Percentiles rank a stretch among this genome's conserved stretches.
Conservation (phyloP, 768 basidiomycete species). For the Suillus plorans region DNA sequence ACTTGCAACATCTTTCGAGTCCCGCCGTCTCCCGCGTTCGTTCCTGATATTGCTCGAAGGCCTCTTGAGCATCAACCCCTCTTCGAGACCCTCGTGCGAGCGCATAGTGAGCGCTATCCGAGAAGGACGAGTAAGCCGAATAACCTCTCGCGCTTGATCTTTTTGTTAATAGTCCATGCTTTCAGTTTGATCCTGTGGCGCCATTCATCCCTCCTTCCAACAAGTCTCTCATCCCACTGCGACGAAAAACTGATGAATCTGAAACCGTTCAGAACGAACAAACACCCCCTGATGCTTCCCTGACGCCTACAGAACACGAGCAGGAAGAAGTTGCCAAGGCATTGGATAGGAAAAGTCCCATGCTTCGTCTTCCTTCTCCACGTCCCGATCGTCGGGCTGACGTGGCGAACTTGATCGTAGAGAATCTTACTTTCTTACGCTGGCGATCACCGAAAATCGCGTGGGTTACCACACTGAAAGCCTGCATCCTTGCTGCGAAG, state of each 20-base stretch:
- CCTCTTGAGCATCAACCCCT: slow-evolving; percentile 61
- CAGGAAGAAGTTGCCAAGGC: neutral
- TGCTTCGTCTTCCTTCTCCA: slow-evolving; percentile 17
- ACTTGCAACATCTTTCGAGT: slow-evolving; percentile 57
- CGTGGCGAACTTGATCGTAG: neutral
- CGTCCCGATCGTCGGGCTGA: neutral
- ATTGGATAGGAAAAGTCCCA: slow-evolving; percentile 13
- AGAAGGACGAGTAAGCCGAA: slow-evolving; percentile 64
- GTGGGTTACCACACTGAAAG: slow-evolving; percentile 32
- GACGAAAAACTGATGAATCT: slow-evolving; percentile 11
- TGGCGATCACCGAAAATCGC: slow-evolving; percentile 17
- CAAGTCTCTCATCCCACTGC: slow-evolving; percentile 24
- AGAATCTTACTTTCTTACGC: neutral
- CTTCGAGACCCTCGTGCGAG: slow-evolving; percentile 68
- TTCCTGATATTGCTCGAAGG: slow-evolving; percentile 73
- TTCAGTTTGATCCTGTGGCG: slow-evolving; percentile 28
- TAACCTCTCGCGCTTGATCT: neutral
- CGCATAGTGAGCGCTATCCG: slow-evolving; percentile 66
- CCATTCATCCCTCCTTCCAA: slow-evolving; percentile 11
- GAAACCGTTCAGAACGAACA: neutral
- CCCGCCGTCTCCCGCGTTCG: slow-evolving; percentile 69
- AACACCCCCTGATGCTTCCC: neutral
- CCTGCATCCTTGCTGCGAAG: slow-evolving; percentile 36
- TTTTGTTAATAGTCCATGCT: slow-evolving; percentile 8
- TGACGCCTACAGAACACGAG: neutral